Evolutionary conservation across 441 rosid genomes (phyloP).

Genomic region (Croton laevigatus): DNA sequence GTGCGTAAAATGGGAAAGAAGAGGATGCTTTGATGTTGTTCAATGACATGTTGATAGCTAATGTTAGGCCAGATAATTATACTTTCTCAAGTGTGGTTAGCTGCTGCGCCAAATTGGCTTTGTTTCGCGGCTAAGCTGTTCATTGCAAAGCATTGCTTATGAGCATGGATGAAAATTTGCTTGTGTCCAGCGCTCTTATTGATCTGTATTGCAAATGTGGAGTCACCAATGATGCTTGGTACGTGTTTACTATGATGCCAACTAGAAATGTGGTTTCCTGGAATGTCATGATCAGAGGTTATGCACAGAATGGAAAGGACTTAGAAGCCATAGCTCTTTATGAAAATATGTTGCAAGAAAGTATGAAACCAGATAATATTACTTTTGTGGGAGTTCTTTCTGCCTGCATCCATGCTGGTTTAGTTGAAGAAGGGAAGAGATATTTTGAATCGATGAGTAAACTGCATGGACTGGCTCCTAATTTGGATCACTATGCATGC

Average conservation of each 20-base stretch:
- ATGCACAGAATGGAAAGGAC: neutral
- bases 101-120: conserved; percentile 68
- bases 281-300: neutral
- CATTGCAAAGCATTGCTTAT: conserved; percentile 33
- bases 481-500: conserved; percentile 78
- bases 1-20: conserved; percentile 71
- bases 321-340: conserved; percentile 63
- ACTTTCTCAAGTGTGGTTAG: conserved; percentile 61
- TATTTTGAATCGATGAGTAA: conserved; percentile 56
- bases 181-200: conserved; percentile 45
- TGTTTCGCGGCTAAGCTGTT: conserved; percentile 51
- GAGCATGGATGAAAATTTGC: conserved; percentile 48
- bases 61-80: conserved; percentile 47
- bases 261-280: conserved; percentile 40
- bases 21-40: conserved; percentile 63
- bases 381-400: conserved; percentile 73
- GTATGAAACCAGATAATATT: conserved; percentile 55
- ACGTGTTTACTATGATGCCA: conserved; percentile 56
- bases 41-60: conserved; percentile 40
- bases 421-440: conserved; percentile 61
- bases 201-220: neutral
- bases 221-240: neutral
- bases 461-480: conserved; percentile 43
- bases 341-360: conserved; percentile 47
- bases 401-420: conserved; percentile 81